These are phyloP conservation scores for Magnusiomyces magnusii DNA, from an alignment of 1,139 yeast genomes.

Conservation along the genomic window DNA sequence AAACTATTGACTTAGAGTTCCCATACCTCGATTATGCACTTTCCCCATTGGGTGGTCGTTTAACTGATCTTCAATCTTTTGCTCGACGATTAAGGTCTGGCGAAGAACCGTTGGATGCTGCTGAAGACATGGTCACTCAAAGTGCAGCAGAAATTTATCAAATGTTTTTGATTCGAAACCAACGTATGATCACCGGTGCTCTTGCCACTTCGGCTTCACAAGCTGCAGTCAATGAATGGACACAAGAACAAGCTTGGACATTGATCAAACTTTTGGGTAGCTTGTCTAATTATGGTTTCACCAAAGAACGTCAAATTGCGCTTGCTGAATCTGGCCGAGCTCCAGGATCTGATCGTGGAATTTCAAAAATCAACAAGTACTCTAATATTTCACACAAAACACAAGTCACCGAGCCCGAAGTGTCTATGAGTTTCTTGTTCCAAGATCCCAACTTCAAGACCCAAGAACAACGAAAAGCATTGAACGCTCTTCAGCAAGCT, in stretches of 20 bases:
- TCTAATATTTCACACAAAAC: neutral
- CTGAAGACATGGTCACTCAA: constrained; percentile 71
- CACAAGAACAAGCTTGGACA: constrained; percentile 83
- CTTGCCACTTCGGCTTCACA: neutral
- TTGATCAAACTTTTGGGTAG: constrained; percentile 56
- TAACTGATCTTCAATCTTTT: constrained; percentile 88
- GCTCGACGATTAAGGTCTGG: constrained; percentile 84
- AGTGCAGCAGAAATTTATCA: constrained; percentile 86
- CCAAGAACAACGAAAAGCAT: constrained; percentile 43
- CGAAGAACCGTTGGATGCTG: constrained; percentile 69
- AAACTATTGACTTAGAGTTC: constrained; percentile 13
- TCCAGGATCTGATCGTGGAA: constrained; percentile 3
- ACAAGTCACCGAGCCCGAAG: neutral
- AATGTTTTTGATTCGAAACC: constrained; percentile 52
- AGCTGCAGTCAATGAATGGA: constrained; percentile 40
- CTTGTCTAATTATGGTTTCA: neutral
- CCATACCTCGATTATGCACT: constrained; percentile 46
- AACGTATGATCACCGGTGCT: constrained; percentile 18
- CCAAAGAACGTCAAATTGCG: constrained; percentile 6
- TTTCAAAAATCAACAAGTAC: neutral
- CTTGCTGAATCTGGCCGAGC: neutral
- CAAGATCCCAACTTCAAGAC: constrained; percentile 54
- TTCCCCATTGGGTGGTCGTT: constrained; percentile 84
- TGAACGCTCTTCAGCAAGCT: constrained; percentile 66
- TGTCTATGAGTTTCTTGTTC: constrained; percentile 11